Base-by-base conservation (phyloP, 1,139 yeast species). In the Pichia sp. region DNA sequence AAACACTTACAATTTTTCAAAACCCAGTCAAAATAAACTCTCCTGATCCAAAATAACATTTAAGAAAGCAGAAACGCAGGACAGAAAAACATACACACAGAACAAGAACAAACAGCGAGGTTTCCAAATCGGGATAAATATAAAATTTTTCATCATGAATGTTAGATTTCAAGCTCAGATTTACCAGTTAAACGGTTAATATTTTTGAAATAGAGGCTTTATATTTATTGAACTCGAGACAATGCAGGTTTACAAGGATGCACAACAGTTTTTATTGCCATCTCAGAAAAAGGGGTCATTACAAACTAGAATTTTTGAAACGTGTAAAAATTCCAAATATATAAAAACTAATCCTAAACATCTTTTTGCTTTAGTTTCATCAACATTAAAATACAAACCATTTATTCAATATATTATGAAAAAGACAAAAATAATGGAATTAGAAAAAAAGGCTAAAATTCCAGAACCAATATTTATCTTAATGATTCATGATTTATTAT, bases 401-500 rank as follows among this genome's bases (percentile, higher is more conserved):
- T 79, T 78, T 56, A 73, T 90, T 42, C 67, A 71, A 47, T 72
- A 74, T 34, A 74, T 90, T 43, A 76, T 90, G 62, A 76, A 76
- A 56, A 81, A 81, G 51, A 75, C 95, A 25, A 80, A 80, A 56
- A 67, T 90, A 18, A 58, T 80, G 50, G 66, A 69, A 42, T 66
- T 67, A 6, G 82, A 74, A 67, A 79, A 70, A 66, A 70, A 55
- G 62, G 66, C 68, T 35, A 69, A 71, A 50, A 61, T 74, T 10
- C 71, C 73, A 27, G 75, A 73, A 43, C 71, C 69, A 42, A 64
- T 86, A 47, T 77, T 86, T 2, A 56, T 80, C 46, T 68, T 92
- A 25, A 68, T 92, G 66, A 82, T 84, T 1, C 95, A 92, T 62
- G 98, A 92, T 67, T 69, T 89, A 50, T 66, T 92, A 7, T 75